Base-by-base conservation (phyloP, 495 filamentous ascomycete genomes). In the Apiosordaria backusii region DNA sequence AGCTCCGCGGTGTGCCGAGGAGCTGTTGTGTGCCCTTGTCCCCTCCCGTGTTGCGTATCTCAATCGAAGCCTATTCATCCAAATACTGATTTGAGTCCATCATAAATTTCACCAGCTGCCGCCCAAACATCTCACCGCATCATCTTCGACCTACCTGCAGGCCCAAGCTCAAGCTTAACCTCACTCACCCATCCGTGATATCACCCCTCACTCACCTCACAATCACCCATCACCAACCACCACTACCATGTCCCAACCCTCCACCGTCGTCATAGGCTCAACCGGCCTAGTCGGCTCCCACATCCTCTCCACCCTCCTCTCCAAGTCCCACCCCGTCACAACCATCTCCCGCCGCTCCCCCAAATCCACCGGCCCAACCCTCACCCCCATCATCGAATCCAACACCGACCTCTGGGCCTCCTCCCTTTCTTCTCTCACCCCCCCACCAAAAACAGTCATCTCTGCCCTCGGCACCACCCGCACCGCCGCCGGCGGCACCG, bases 401-500 rank as follows among this genome's bases (percentile, higher is more conserved):
- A 80, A 86, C 67, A 80, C 76, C 6, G 61, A 75, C 4, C 81
- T 81, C 40, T 93, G 90, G 90, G 74, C 85, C 13, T 68, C 74
- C 19, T 75, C 75, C 55, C 81, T 92, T 65, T 72, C 79, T 13
- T 74, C 80, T 3, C 78, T 89, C 35, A 64, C 76, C 0, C 89
- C 89, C 0, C 61, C 82, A 0, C 90, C 89, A 0, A 74, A 80
- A 1, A 81, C 86, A 55, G 85, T 90, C 71, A 81, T 90, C 65
- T 89, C 89, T 0, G 79, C 86, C 18, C 80, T 93, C 22, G 90
- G 82, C 57, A 92, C 89, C 1, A 92, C 90, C 4, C 81, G 84
- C 21, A 83, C 68, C 0, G 81, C 82, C 35, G 90, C 89, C 0
- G 90, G 90, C 27, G 84, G 88, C 53, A 82, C 92, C 66, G 85